Percentiles rank a stretch among this genome's conserved stretches.
Evolutionary conservation across 73 alveolate genomes (phyloP).

Genomic region (Blepharisma japonicum): DNA sequence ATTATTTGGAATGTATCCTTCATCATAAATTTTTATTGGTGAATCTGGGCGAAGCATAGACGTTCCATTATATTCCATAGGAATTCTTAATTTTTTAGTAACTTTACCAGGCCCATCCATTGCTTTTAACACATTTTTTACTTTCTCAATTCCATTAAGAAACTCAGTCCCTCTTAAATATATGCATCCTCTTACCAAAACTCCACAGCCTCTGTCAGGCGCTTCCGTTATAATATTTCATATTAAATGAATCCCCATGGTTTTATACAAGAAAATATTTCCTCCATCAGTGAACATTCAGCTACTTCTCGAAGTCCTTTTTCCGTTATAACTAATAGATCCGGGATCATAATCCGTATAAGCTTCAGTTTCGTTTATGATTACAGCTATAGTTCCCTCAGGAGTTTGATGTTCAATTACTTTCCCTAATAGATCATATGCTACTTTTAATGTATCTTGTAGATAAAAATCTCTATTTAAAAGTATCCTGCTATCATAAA

Average conservation of each 20-base stretch:
- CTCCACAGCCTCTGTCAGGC: conserved; percentile 8
- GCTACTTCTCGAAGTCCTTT: not conserved
- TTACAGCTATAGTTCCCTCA: conserved; percentile 7
- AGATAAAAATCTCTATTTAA: not conserved
- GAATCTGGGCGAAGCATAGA: not conserved
- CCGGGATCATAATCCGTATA: conserved; percentile 10
- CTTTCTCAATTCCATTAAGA: not conserved
- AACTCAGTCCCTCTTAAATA: not conserved
- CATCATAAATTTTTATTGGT: conserved; percentile 15
- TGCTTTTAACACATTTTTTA: not conserved
- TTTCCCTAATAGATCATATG: conserved; percentile 1
- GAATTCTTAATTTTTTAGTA: not conserved
- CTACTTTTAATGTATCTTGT: not conserved
- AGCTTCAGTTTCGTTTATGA: conserved; percentile 20
- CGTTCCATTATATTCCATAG: not conserved
- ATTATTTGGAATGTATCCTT: not conserved
- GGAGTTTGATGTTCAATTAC: conserved; percentile 22
- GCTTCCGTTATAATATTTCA: not conserved
- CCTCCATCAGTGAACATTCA: conserved; percentile 26
- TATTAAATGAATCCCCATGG: not conserved
- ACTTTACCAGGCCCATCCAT: conserved; percentile 26
- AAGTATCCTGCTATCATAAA: too few species aligned
- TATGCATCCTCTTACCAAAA: not conserved
- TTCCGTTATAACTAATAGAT: not conserved
- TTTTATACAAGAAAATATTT: not conserved